Percentiles rank a stretch among this genome's conserved stretches.
Evolutionary conservation across 2,329 filamentous ascomycete species (phyloP).

Genomic region (Sphaerulina vaccinii): DNA sequence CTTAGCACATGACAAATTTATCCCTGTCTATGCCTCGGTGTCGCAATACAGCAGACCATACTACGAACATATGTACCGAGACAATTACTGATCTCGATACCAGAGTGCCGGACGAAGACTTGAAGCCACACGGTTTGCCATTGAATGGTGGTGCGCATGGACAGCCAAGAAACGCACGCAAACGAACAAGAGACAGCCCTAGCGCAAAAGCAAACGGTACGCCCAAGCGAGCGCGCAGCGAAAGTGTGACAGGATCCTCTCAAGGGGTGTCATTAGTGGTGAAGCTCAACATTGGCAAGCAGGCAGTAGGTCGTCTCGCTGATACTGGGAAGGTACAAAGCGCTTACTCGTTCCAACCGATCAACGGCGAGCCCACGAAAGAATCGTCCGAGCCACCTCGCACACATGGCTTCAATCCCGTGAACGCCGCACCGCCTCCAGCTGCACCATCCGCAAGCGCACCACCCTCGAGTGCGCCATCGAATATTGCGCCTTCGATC

Average conservation of each 20-base stretch:
- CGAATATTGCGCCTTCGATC: not conserved
- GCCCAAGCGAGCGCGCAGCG: slow-evolving; percentile 14
- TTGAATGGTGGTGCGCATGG: slow-evolving; percentile 6
- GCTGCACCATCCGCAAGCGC: slow-evolving; percentile 3
- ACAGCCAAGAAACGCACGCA: slow-evolving; percentile 1
- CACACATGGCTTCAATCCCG: slow-evolving; percentile 7
- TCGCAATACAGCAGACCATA: no score
- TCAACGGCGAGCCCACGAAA: slow-evolving; percentile 3
- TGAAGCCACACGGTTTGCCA: slow-evolving; percentile 6
- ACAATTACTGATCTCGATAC: not conserved
- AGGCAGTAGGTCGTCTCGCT: slow-evolving; percentile 6
- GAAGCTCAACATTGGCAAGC: slow-evolving; percentile 14
- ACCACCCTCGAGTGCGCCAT: not conserved
- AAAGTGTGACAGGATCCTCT: slow-evolving; percentile 12
- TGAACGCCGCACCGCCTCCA: slow-evolving; percentile 3
- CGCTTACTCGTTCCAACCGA: slow-evolving; percentile 3
- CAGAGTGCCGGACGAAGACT: slow-evolving; percentile 8
- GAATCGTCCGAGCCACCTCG: slow-evolving; percentile 6
- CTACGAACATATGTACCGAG: no score
- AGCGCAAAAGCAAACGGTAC: not conserved
- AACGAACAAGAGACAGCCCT: not conserved
- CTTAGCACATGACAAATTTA: no score
- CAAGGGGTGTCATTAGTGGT: slow-evolving; percentile 13
- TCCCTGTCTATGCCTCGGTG: not conserved
- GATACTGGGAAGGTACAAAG: slow-evolving; percentile 5